phyloP scores from a whole-genome alignment of 345 rosid genomes.

The Chamaenerion angustifolium region DNA sequence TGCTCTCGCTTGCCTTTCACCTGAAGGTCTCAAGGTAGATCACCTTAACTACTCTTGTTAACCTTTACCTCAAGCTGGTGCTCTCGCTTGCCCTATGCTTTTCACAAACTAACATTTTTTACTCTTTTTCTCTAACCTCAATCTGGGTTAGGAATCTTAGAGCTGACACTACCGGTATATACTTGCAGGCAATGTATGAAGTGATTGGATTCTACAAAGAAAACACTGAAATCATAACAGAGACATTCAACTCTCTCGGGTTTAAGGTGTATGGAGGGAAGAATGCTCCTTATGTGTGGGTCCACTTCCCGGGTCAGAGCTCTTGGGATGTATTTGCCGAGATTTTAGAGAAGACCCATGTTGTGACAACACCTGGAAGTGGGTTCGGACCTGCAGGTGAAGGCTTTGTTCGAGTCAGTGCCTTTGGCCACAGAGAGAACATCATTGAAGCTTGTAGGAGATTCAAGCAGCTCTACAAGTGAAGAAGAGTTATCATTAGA shows the following conservation, averaged over 20 bases:
- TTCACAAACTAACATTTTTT: too few species aligned
- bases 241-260: conserved; percentile 76
- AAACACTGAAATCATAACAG: conserved; percentile 61
- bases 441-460: conserved; percentile 82
- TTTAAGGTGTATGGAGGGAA: conserved; percentile 73
- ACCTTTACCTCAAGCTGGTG: too few species aligned
- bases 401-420: conserved; percentile 82
- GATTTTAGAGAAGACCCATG: conserved; percentile 83
- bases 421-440: conserved; percentile 84
- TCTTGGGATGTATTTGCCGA: conserved; percentile 94
- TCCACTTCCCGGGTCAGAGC: conserved; percentile 87
- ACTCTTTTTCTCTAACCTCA: too few species aligned
- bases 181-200: conserved; percentile 60
- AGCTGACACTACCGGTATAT: background rate
- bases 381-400: conserved; percentile 98
- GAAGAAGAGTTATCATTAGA: conserved; percentile 5
- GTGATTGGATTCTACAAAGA: conserved; percentile 91
- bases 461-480: conserved; percentile 73
- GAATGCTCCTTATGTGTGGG: conserved; percentile 94
- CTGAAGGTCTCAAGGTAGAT: conserved; percentile 70
- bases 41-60: too few species aligned
- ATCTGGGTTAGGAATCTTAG: too few species aligned
- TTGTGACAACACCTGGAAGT: conserved; percentile 88
- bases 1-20: conserved; percentile 84
- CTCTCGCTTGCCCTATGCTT: too few species aligned